These are phyloP conservation scores for Pseudonitzschia pungens DNA, from an alignment of 108 stramenopile genomes.

Conservation along the genomic window DNA sequence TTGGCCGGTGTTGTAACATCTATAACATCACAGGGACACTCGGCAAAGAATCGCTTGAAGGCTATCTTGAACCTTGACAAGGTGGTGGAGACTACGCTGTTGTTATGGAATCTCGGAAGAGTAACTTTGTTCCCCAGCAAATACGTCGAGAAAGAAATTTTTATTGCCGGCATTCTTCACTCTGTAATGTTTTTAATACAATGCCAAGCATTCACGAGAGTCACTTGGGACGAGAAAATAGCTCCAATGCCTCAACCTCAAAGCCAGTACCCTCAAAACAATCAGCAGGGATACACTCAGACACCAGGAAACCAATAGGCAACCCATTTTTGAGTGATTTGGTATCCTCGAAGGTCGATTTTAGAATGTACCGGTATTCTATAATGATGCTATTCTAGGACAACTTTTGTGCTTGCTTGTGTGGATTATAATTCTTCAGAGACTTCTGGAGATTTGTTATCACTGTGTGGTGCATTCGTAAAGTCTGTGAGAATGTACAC, in stretches of 20 bases:
- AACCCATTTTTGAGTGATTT: neutral
- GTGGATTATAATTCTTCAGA: no score
- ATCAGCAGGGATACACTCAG: neutral
- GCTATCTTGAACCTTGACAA: constrained; percentile 84
- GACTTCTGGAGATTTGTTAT: no score
- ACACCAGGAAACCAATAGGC: neutral
- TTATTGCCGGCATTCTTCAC: constrained; percentile 69
- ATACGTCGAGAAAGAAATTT: constrained; percentile 70
- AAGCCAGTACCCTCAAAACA: neutral
- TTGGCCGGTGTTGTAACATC: constrained; percentile 70
- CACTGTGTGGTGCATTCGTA: no score
- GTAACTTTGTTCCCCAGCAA: constrained; percentile 59
- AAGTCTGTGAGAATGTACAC: no score
- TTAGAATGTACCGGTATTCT: neutral
- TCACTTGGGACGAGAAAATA: constrained; percentile 58
- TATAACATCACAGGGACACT: constrained; percentile 42
- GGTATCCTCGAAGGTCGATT: neutral
- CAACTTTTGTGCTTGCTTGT: neutral
- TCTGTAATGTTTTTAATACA: constrained; percentile 81
- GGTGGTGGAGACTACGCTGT: constrained; percentile 58
- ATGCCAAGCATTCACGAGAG: constrained; percentile 71
- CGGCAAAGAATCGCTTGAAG: constrained; percentile 74
- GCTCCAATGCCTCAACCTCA: constrained; percentile 5
- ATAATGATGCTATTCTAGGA: no score
- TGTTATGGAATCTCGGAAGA: constrained; percentile 68